Evolutionary conservation across 1,139 yeast genomes (phyloP).

Genomic region (Suhomyces chickasaworum): DNA sequence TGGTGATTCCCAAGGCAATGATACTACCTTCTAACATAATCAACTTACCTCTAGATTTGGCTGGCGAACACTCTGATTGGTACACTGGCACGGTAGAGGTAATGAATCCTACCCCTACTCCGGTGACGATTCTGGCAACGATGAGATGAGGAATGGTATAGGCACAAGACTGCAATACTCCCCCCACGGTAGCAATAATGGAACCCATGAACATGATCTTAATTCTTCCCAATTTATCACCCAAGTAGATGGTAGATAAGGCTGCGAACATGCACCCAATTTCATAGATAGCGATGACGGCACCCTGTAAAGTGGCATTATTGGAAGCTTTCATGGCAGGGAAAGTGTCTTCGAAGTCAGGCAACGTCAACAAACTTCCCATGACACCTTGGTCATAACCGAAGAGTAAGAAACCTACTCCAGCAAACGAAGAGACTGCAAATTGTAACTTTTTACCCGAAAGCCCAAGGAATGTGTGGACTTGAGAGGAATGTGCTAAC

Average conservation of each 20-base stretch:
- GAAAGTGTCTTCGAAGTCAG: conserved; percentile 39
- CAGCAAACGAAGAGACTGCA: conserved; percentile 32
- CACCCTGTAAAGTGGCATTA: conserved; percentile 42
- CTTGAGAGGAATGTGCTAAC: conserved; percentile 1
- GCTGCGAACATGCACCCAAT: conserved; percentile 41
- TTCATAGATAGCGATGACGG: conserved; percentile 40
- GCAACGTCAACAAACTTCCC: conserved; percentile 47
- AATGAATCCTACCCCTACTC: conserved; percentile 41
- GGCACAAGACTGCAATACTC: conserved; percentile 38
- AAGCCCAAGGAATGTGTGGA: conserved; percentile 27
- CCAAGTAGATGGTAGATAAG: conserved; percentile 36
- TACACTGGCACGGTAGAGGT: conserved; percentile 44
- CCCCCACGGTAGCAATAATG: conserved; percentile 38
- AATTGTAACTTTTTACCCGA: conserved; percentile 29
- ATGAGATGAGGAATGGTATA: conserved; percentile 35
- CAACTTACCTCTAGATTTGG: conserved; percentile 36
- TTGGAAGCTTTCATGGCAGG: conserved; percentile 34
- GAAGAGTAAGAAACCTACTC: conserved; percentile 36
- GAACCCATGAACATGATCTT: conserved; percentile 36
- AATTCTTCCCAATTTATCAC: conserved; percentile 38
- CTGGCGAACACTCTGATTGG: conserved; percentile 41
- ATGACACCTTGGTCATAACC: conserved; percentile 57
- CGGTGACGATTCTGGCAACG: conserved; percentile 46
- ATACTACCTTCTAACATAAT: conserved; percentile 41
- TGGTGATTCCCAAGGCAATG: conserved; percentile 26